phyloP scores from a whole-genome alignment of 257 asterid genomes.

The Solanum gracilifrons region DNA sequence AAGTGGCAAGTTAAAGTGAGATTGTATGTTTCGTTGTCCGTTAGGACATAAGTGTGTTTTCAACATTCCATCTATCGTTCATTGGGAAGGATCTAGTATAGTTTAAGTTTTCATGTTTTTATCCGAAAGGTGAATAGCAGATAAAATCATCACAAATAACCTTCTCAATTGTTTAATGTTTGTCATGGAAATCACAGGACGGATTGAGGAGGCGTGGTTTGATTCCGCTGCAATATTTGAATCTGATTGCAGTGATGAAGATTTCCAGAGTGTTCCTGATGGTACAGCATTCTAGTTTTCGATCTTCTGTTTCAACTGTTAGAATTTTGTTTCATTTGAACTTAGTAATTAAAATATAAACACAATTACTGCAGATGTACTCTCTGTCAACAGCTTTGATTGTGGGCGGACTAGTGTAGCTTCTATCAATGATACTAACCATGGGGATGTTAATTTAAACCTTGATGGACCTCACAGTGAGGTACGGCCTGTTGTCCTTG shows the following conservation, averaged over 20 bases:
- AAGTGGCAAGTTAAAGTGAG: background rate
- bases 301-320: background rate
- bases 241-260: conserved; percentile 85
- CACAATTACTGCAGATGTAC: conserved; percentile 32
- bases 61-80: background rate
- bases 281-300: conserved; percentile 25
- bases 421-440: background rate
- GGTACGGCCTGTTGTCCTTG: conserved; percentile 17
- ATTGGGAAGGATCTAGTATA: background rate
- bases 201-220: conserved; percentile 76
- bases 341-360: background rate
- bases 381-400: conserved; percentile 36
- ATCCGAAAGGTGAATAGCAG: background rate
- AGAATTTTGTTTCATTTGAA: background rate
- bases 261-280: conserved; percentile 79
- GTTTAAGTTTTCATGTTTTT: background rate
- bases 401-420: conserved; percentile 12
- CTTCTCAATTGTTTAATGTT: background rate
- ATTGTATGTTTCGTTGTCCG: background rate
- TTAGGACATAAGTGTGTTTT: background rate
- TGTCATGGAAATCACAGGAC: conserved; percentile 27
- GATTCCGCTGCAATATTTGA: conserved; percentile 71
- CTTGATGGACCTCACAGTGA: conserved; percentile 15
- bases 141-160: background rate
- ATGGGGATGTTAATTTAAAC: background rate